phyloP scores from a whole-genome alignment of 352 stramenopile species.

The Phytopythium oedochilum region DNA sequence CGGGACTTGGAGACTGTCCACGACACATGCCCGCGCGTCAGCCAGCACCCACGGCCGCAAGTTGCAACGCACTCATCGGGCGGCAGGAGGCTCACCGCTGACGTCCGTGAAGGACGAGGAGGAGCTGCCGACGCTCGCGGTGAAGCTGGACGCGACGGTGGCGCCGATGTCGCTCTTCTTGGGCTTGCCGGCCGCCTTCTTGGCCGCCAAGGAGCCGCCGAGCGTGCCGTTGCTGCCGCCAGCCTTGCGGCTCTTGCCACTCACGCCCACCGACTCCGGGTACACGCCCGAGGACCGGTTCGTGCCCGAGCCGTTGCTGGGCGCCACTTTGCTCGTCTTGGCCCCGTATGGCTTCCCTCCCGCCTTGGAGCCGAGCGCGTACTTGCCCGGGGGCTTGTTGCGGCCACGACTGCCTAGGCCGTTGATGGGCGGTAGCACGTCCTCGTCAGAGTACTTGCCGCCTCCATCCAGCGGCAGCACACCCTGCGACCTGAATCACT shows the following conservation, averaged over 20 bases:
- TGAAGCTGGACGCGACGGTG: conserved; percentile 8
- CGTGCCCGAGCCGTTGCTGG: conserved; percentile 21
- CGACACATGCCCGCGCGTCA: neutral
- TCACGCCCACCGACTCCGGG: conserved; percentile 9
- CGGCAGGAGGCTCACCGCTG: neutral
- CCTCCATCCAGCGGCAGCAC: conserved; percentile 13
- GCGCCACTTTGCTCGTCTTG: conserved; percentile 20
- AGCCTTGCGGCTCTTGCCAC: conserved; percentile 23
- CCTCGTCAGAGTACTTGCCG: conserved; percentile 23
- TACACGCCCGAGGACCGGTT: conserved; percentile 25
- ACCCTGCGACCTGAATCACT: conserved; percentile 12
- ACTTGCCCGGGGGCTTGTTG: conserved; percentile 19
- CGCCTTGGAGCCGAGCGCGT: conserved; percentile 18
- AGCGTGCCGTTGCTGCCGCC: conserved; percentile 6
- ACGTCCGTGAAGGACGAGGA: conserved; percentile 7
- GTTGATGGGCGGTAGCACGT: conserved; percentile 52
- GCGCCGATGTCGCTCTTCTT: conserved; percentile 9
- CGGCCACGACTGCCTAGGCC: conserved; percentile 8
- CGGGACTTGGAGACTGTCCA: conserved; percentile 7
- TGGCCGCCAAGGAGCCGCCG: conserved; percentile 1
- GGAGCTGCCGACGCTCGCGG: conserved; percentile 4
- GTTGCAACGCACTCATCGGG: neutral
- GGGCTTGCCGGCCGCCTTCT: conserved; percentile 5
- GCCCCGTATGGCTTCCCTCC: conserved; percentile 15
- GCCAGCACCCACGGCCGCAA: neutral